Evolutionary conservation across 371 early-diverging fungal genomes (phyloP).

Genomic region (Zychaea mexicana): DNA sequence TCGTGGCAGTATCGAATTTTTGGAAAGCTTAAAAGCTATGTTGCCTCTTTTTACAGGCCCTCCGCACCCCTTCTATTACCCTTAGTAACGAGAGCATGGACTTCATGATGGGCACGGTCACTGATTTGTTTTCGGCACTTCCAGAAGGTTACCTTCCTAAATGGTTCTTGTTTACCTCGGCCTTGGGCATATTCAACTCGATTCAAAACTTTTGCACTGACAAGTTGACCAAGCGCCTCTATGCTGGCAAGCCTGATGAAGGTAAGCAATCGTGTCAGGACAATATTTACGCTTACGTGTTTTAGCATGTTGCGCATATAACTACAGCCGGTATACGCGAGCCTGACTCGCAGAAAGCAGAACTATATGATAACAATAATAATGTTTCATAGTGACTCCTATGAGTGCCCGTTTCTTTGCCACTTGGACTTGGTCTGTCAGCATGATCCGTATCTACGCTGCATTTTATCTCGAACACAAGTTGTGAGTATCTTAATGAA

Average conservation of each 20-base stretch:
- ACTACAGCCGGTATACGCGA: too few relatives aligned
- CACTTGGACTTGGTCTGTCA: slow-evolving; percentile 78
- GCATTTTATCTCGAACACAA: slow-evolving; percentile 75
- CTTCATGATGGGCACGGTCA: slow-evolving; percentile 15
- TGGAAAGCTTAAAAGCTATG: too few relatives aligned
- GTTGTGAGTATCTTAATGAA: too few relatives aligned
- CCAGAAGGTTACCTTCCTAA: slow-evolving; percentile 68
- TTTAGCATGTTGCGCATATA: too few relatives aligned
- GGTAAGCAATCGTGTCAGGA: slow-evolving; percentile 33
- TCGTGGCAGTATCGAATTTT: too few relatives aligned
- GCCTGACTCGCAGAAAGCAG: background rate
- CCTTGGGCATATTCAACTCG: slow-evolving; percentile 74
- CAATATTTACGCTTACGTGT: too few relatives aligned
- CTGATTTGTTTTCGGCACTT: slow-evolving; percentile 47
- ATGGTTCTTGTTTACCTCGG: slow-evolving; percentile 71
- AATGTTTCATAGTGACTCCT: slow-evolving; percentile 57
- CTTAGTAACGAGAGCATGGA: slow-evolving; percentile 15
- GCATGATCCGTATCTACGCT: slow-evolving; percentile 75
- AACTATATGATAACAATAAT: background rate
- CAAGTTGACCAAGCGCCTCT: slow-evolving; percentile 71
- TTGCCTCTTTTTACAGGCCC: too few relatives aligned
- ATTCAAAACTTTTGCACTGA: slow-evolving; percentile 71
- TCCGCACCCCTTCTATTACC: background rate
- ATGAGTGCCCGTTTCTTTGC: slow-evolving; percentile 78
- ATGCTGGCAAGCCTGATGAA: slow-evolving; percentile 61